A percentile compares a stretch with the other conserved stretches of the same genome.
Evolutionary conservation across 768 basidiomycete species (phyloP).

Genomic region (Suillus placidus): DNA sequence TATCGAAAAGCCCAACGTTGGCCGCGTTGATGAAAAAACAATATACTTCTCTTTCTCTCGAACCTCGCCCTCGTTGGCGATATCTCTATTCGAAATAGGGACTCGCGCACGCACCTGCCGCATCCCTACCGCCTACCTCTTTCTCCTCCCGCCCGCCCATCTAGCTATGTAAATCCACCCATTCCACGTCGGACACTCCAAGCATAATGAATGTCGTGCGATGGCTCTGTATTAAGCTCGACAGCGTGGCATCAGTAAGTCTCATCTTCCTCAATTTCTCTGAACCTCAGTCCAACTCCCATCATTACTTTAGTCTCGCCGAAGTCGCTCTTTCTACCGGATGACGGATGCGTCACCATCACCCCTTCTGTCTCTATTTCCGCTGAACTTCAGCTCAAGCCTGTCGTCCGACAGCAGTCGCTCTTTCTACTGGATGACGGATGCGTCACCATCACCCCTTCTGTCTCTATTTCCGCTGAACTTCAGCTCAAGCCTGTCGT

Average conservation of each 20-base stretch:
- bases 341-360: neutral
- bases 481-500: neutral
- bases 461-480: neutral
- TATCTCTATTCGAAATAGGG: neutral
- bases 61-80: neutral
- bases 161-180: neutral
- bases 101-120: neutral
- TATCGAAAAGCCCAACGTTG: slow-evolving; percentile 1
- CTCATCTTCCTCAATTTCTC: neutral
- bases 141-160: neutral
- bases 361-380: neutral
- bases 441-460: neutral
- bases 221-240: neutral
- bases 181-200: neutral
- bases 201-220: neutral
- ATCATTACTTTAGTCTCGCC: neutral
- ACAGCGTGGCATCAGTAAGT: neutral
- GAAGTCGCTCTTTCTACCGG: neutral
- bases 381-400: neutral
- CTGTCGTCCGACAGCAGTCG: neutral
- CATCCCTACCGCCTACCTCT: neutral
- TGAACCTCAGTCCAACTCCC: neutral
- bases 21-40: slow-evolving; percentile 2
- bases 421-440: slow-evolving; percentile 1
- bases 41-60: neutral